Percentiles rank a stretch among this genome's conserved stretches.
These are phyloP conservation scores for Drosera spatulata DNA, from an alignment of 179 eudicot genomes.

Conservation along the genomic window DNA sequence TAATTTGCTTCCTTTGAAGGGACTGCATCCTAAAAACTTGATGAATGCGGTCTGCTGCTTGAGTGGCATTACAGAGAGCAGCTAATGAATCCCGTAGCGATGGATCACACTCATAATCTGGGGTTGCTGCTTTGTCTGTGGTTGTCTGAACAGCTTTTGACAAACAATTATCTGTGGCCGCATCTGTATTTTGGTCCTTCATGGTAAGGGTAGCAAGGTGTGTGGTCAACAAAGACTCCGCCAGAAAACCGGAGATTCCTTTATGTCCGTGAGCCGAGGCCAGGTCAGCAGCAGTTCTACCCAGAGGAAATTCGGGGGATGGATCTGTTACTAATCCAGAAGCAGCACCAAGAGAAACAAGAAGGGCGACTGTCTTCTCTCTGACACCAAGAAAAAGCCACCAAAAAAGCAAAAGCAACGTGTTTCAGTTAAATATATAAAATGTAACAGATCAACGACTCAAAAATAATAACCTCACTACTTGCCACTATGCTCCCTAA, in stretches of 20 bases:
- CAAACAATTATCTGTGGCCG: slow-evolving; percentile 19
- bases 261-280: slow-evolving; percentile 60
- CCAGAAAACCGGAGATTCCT: slow-evolving; percentile 68
- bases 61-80: slow-evolving; percentile 57
- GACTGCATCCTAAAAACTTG: slow-evolving; percentile 60
- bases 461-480: no score
- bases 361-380: slow-evolving; percentile 46
- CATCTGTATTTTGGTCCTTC: slow-evolving; percentile 23
- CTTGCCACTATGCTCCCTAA: no score
- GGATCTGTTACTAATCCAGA: slow-evolving; percentile 51
- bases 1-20: slow-evolving; percentile 38
- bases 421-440: neutral
- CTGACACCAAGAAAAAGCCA: slow-evolving; percentile 15
- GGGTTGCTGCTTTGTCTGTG: slow-evolving; percentile 36
- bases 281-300: slow-evolving; percentile 54
- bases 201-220: slow-evolving; percentile 40
- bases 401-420: neutral
- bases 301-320: slow-evolving; percentile 40
- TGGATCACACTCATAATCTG: slow-evolving; percentile 21
- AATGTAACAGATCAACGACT: no score
- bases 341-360: slow-evolving; percentile 49
- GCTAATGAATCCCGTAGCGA: slow-evolving; percentile 49
- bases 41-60: slow-evolving; percentile 67
- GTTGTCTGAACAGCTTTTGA: slow-evolving; percentile 29
- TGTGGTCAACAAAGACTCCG: slow-evolving; percentile 51